Base-by-base conservation (phyloP, 257 asterid genomes). In the Coffea canephora region DNA sequence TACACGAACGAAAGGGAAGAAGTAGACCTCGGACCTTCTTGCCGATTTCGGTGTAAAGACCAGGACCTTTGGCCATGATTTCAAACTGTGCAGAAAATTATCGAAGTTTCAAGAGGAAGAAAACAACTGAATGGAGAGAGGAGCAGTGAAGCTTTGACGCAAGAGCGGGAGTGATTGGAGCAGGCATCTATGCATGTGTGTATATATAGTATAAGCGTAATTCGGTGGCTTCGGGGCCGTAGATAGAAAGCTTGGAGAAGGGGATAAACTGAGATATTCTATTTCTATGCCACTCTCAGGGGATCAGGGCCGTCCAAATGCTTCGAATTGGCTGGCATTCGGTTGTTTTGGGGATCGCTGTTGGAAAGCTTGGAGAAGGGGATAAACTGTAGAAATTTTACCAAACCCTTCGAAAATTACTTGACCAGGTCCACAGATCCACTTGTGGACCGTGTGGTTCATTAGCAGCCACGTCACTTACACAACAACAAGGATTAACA, bases 11-110 rank as follows among this genome's bases (percentile, higher is more conserved):
- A 14, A 45, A 13, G n/a, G 73, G 75, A 8, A 77, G 50, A 62
- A 71, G 41, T 21, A 54, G 68, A 92, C 98, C 98, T 88, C 97
- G 79, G 76, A 97, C 90, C 78, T 82, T 90, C 82, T 91, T 94
- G 87, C 98, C 98, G 80, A 94, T 92, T 61, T 90, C 97, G 34
- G 94, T 25, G 96, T 94, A 94, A 65, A 94, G 91, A 48, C 97
- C 98, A 48, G 97, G 98, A 76, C 98, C 98, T 84, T 93, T 94
- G 65, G 87, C 94, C 98, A 94, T 94, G 82, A 68, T 87, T 80
- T 68, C 72, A 79, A 75, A 45, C 73, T 41, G 31, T 79, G 75
- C 18, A 5, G n/a, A 45, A 27, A 55, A 67, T 34, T 67, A 31
- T 2, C 1, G 48, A 43, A 50, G 46, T 25, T 76, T 31, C 48